Evolutionary conservation across 2,329 filamentous ascomycete genomes (phyloP).

Genomic region (Ceratocystiopsis minuta): DNA sequence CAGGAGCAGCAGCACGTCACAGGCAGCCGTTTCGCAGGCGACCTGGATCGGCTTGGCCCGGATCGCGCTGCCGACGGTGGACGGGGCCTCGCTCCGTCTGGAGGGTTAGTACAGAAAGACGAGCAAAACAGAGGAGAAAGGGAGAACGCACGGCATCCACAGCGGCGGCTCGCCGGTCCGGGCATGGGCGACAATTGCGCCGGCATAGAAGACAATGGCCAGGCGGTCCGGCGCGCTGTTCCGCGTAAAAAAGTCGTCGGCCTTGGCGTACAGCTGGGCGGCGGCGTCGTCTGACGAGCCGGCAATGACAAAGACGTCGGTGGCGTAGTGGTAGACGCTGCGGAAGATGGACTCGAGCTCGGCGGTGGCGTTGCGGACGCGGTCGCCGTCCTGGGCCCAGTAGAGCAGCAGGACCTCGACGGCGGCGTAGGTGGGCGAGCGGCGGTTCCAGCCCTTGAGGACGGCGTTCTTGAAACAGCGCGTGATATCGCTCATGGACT

Average conservation of each 20-base stretch:
- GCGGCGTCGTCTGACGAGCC: neutral
- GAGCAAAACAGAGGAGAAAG: neutral
- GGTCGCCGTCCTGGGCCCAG: conserved; percentile 7
- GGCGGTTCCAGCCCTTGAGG: conserved; percentile 4
- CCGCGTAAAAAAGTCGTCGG: conserved; percentile 2
- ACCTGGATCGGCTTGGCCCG: conserved; percentile 5
- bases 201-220: conserved; percentile 9
- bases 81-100: too few species aligned
- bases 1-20: conserved; percentile 8
- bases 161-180: conserved; percentile 2
- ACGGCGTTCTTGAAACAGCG: conserved; percentile 7
- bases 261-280: conserved; percentile 2
- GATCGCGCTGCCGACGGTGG: neutral
- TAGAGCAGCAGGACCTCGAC: conserved; percentile 7
- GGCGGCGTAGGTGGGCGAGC: conserved; percentile 6
- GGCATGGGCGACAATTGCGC: conserved; percentile 3
- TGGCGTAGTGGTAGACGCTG: conserved; percentile 4
- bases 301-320: conserved; percentile 2
- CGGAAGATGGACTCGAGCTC: conserved; percentile 6
- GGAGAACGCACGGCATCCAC: conserved; percentile 9
- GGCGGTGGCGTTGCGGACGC: neutral
- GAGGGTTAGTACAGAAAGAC: neutral
- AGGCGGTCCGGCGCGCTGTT: conserved; percentile 4
- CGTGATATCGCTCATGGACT: conserved; percentile 7
- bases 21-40: conserved; percentile 5